Evolutionary conservation across 768 basidiomycete genomes (phyloP).

Genomic region (Fistulinella prunicolor): DNA sequence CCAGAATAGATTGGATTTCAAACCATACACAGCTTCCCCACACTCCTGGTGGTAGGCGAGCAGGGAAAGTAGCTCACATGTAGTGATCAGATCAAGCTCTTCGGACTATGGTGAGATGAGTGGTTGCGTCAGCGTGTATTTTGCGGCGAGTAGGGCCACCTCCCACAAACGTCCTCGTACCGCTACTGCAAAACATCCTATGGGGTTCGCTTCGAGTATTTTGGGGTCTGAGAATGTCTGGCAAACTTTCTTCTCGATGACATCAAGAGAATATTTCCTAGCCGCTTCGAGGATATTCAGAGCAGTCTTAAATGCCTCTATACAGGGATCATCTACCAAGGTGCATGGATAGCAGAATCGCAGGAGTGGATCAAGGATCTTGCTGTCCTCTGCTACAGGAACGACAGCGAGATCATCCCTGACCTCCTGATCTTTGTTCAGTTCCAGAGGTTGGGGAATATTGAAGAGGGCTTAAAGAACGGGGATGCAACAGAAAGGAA

Average conservation of each 20-base stretch:
- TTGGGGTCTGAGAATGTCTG: background rate
- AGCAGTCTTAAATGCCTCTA: no score
- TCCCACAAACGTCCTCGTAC: background rate
- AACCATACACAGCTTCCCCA: slow-evolving; percentile 4
- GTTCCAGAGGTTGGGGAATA: slow-evolving; percentile 24
- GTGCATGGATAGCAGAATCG: no score
- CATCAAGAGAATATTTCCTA: no score
- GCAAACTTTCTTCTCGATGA: background rate
- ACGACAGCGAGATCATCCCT: slow-evolving; percentile 19
- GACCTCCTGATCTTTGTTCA: slow-evolving; percentile 9
- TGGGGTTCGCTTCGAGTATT: background rate
- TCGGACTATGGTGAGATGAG: slow-evolving; percentile 20
- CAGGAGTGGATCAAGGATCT: slow-evolving; percentile 21
- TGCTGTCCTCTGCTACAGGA: slow-evolving; percentile 17
- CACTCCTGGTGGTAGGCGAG: slow-evolving; percentile 21
- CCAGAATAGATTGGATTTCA: slow-evolving; percentile 7
- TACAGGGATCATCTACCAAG: no score
- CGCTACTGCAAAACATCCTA: background rate
- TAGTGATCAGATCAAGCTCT: slow-evolving; percentile 27
- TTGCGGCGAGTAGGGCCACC: background rate
- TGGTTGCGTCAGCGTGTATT: slow-evolving; percentile 23
- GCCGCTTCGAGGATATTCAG: no score
- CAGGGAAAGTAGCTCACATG: slow-evolving; percentile 22
- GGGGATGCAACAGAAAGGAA: slow-evolving; percentile 33
- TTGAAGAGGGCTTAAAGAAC: slow-evolving; percentile 33